Base-by-base conservation (phyloP, 331 rosid species). In the Pyrus hybrid region DNA sequence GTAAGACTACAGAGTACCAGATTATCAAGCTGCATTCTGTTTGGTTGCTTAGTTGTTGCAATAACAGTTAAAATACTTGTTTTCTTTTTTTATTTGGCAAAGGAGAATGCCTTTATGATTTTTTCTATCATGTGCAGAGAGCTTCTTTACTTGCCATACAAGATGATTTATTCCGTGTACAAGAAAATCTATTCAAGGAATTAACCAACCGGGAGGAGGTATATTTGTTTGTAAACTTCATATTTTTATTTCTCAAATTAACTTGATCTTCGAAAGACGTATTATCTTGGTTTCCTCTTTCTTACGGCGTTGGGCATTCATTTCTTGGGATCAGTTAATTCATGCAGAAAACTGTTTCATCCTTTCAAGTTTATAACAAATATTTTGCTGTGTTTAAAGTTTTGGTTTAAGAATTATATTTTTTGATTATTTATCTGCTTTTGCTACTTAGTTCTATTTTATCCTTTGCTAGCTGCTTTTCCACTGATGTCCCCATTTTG, bases 61-160 rank as follows among this genome's bases (percentile, higher is more conserved):
- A 16, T 61, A 25, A 8, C 60, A 14, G 11, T 20, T 43, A 47
- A 41, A 60, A 17, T 16, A 51, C 20, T 43, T 73, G 37, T 57
- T 43, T 61, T 21, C 7, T 11, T 10, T 62, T 73, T 43, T 41
- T 51, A 20, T 18, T 18, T 29, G 14, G 47, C 47, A 51, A 51
- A 6, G n/a, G 63, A 49, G 28, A 53, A 29, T 70, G 26, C 63
- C 21, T 26, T 53, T 14, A 70, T 29, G 32, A 28, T 18, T 8
- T 62, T n/a, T 54, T 10, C 41, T 71, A 3, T 54, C 28, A 13
- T 33, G 58, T 73, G 77, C 60, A 62, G 77, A 73, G 68, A 73
- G 69, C 56, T 45, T 29, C 35, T 37, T 37, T 73, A n/a, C 56
- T 73, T 73, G 25, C 43, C 43, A 37, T 73, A 37, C 77, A 61